Evolutionary conservation across 192 early-diverging fungal species (phyloP).

Genomic region (Coemansia sp.): DNA sequence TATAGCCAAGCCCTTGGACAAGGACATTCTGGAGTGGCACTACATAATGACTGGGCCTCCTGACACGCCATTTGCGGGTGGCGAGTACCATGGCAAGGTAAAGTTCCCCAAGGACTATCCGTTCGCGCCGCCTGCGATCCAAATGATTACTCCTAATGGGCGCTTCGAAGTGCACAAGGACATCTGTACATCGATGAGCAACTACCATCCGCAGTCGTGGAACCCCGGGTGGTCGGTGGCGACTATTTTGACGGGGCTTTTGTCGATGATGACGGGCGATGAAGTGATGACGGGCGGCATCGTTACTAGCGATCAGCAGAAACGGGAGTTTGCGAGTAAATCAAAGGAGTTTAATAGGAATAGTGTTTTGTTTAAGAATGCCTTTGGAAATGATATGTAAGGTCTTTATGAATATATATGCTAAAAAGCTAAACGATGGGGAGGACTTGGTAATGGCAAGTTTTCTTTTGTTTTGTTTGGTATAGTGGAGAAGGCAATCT

Average conservation of each 20-base stretch:
- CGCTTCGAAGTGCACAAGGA: slow-evolving; percentile 93
- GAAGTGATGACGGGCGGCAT: slow-evolving; percentile 82
- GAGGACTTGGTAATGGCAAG: not conserved
- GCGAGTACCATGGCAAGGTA: slow-evolving; percentile 88
- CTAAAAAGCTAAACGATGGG: not conserved
- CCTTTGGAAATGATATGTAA: slow-evolving; percentile 16
- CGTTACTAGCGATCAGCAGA: slow-evolving; percentile 69
- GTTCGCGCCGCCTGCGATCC: slow-evolving; percentile 83
- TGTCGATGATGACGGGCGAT: slow-evolving; percentile 88
- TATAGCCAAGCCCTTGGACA: slow-evolving; percentile 88
- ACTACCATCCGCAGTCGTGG: slow-evolving; percentile 95
- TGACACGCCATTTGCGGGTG: slow-evolving; percentile 83
- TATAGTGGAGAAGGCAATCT: slow-evolving; percentile 1
- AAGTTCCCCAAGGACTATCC: slow-evolving; percentile 95
- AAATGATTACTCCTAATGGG: slow-evolving; percentile 80
- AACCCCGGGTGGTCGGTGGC: slow-evolving; percentile 97
- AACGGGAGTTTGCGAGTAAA: slow-evolving; percentile 61
- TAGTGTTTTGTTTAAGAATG: slow-evolving; percentile 25
- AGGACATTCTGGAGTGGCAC: slow-evolving; percentile 97
- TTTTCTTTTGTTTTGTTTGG: not conserved
- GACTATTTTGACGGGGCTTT: slow-evolving; percentile 83
- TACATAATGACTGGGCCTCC: slow-evolving; percentile 90
- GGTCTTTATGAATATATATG: not conserved
- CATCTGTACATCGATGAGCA: slow-evolving; percentile 93
- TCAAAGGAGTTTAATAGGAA: slow-evolving; percentile 43